These are phyloP conservation scores for Penicillium sp. DNA, from an alignment of 2,329 filamentous ascomycete genomes.

Conservation along the genomic window DNA sequence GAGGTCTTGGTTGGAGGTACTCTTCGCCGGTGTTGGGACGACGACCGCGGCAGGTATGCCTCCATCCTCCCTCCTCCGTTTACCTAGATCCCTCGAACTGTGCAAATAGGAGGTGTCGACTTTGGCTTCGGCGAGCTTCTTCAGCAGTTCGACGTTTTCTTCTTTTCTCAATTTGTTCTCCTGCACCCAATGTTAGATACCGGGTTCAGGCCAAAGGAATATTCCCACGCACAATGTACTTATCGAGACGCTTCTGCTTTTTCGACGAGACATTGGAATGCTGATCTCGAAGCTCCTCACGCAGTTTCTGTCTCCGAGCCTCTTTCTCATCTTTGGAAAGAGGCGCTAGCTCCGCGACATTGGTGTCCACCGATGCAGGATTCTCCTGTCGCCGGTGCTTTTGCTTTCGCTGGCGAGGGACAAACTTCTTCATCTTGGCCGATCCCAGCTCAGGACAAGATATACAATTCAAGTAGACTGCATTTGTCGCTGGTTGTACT, in stretches of 20 bases:
- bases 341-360: constrained; percentile 42
- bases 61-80: constrained; percentile 63
- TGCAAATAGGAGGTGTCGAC: constrained; percentile 77
- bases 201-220: background rate
- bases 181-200: constrained; percentile 33
- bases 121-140: constrained; percentile 72
- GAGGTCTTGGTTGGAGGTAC: constrained; percentile 26
- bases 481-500: constrained; percentile 6
- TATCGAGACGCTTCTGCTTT: constrained; percentile 64
- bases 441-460: constrained; percentile 13
- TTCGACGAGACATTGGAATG: constrained; percentile 57
- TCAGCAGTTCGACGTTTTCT: constrained; percentile 77
- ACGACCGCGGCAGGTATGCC: constrained; percentile 12
- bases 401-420: constrained; percentile 57
- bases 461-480: constrained; percentile 4
- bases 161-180: constrained; percentile 94
- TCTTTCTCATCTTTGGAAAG: constrained; percentile 52
- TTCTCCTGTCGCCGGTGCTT: constrained; percentile 40
- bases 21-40: constrained; percentile 17
- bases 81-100: constrained; percentile 71
- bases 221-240: constrained; percentile 55
- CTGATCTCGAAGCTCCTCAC: constrained; percentile 52
- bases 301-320: constrained; percentile 49
- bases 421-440: constrained; percentile 45
- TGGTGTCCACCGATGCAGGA: constrained; percentile 43